Evolutionary conservation across 2,329 filamentous ascomycete genomes (phyloP), one percentile per base, ranked within the genome.

Genomic region (Sporothrix sp.): DNA sequence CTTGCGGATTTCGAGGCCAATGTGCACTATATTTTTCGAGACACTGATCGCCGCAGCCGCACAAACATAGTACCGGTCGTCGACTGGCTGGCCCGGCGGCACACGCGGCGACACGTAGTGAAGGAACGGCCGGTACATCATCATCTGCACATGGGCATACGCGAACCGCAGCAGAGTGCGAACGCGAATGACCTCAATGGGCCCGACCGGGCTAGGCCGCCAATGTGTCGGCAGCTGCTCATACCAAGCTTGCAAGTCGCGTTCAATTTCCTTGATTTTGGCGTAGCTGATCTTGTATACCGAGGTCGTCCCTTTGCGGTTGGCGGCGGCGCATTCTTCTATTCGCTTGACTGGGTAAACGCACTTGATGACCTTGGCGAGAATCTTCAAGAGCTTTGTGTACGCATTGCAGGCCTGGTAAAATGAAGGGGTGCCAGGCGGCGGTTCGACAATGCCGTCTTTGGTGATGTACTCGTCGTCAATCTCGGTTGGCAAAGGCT

Each of bases 81-180:
- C 85, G n/a, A 86, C 71, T 42, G 71, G 70, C 56, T 72, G 78
- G 9, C 71, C 72, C 47, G 72, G 70, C 44, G 71, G 74, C 2
- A 79, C 68, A 38, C 78, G 73, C 9, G 81, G 80, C 7, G 86
- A 88, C 14, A 88, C 81, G 58, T 91, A 93, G 62, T 93, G 87
- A 11, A 93, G 68, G 63, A 93, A 93, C 0, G 87, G 87, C 16
- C 87, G 74, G 60, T 93, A 93, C 2, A 93, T 69, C 61, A 93
- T 81, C 64, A 93, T 82, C 61, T 91, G 87, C 5, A 89, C 84
- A 60, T 91, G 85, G 2, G 84, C 85, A 62, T 86, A 91, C n/a
- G 82, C 79, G 65, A 93, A 83, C 32, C 86, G 76, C 18, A 93
- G 71, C 21, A 90, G 71, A 56, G 89, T 87, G 54, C 87, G 85